Conservation (phyloP, 768 basidiomycete species). For the Mycena vitilis region DNA sequence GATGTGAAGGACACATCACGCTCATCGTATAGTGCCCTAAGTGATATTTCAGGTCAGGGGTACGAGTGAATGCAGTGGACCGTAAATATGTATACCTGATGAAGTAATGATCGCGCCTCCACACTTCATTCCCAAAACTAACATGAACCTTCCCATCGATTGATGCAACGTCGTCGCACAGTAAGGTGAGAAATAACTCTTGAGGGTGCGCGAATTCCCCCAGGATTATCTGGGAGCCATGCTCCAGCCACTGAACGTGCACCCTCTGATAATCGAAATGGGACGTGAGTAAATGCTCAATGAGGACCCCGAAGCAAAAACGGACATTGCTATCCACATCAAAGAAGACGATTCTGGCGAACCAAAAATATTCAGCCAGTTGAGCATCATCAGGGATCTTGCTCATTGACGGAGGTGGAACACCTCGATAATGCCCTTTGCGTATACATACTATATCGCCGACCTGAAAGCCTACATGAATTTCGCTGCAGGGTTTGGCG, state of each 20-base stretch:
- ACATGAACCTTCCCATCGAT: constrained; percentile 64
- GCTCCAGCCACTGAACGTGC: constrained; percentile 83
- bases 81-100: constrained; percentile 27
- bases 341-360: constrained; percentile 72
- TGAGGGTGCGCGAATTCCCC: constrained; percentile 69
- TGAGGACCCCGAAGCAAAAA: too few relatives aligned
- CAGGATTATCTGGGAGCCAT: constrained; percentile 71
- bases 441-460: constrained; percentile 75
- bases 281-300: too few relatives aligned
- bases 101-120: constrained; percentile 37
- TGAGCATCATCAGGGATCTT: constrained; percentile 52
- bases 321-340: constrained; percentile 50
- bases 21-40: constrained; percentile 67
- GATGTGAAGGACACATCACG: constrained; percentile 58
- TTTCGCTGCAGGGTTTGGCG: not conserved
- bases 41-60: too few relatives aligned
- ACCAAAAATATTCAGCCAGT: constrained; percentile 78
- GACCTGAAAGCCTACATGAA: constrained; percentile 50
- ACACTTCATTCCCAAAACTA: constrained; percentile 45
- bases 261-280: too few relatives aligned
- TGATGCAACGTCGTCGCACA: constrained; percentile 58
- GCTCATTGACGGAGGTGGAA: constrained; percentile 40
- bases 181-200: constrained; percentile 72
- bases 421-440: constrained; percentile 46
- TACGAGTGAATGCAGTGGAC: not conserved